A percentile compares a stretch with the other conserved stretches of the same genome.
Evolutionary conservation across 2,329 filamentous ascomycete species (phyloP).

Genomic region (Aspergillus luchuensis): DNA sequence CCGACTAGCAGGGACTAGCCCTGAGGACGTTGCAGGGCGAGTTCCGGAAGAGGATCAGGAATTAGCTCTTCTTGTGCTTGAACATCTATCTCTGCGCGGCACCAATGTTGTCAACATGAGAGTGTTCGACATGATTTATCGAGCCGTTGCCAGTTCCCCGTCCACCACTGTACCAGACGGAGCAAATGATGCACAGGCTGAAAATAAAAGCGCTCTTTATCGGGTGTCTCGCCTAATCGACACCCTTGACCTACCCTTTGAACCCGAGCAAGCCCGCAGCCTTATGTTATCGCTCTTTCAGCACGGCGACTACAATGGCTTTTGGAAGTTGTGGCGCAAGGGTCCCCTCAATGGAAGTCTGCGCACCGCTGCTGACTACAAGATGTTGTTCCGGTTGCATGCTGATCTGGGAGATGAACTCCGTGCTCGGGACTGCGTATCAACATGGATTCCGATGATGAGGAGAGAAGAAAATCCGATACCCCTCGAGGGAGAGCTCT

Average conservation of each 20-base stretch:
- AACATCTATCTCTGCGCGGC: slow-evolving; percentile 46
- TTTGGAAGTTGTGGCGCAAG: slow-evolving; percentile 64
- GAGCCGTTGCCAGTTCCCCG: slow-evolving; percentile 42
- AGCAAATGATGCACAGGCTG: not conserved
- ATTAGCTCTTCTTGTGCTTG: slow-evolving; percentile 44
- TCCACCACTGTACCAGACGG: slow-evolving; percentile 32
- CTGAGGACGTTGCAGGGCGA: slow-evolving; percentile 12
- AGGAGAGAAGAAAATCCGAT: slow-evolving; percentile 55
- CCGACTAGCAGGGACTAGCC: slow-evolving; percentile 8
- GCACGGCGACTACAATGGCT: slow-evolving; percentile 55
- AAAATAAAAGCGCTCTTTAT: not conserved
- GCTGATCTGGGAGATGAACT: slow-evolving; percentile 48
- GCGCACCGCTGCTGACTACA: slow-evolving; percentile 59
- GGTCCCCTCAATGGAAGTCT: slow-evolving; percentile 53
- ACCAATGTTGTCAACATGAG: slow-evolving; percentile 47
- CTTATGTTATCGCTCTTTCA: slow-evolving; percentile 40
- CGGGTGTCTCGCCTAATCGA: slow-evolving; percentile 34
- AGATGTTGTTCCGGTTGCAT: slow-evolving; percentile 54
- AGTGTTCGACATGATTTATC: slow-evolving; percentile 50
- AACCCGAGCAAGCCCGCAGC: slow-evolving; percentile 29
- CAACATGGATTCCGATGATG: slow-evolving; percentile 64
- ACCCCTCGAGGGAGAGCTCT: slow-evolving; percentile 47
- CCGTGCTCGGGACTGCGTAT: slow-evolving; percentile 51
- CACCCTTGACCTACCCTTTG: slow-evolving; percentile 32
- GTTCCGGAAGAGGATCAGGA: slow-evolving; percentile 33